phyloP scores from a whole-genome alignment of 2,329 filamentous ascomycete species.

The Colletotrichum abscissum region DNA sequence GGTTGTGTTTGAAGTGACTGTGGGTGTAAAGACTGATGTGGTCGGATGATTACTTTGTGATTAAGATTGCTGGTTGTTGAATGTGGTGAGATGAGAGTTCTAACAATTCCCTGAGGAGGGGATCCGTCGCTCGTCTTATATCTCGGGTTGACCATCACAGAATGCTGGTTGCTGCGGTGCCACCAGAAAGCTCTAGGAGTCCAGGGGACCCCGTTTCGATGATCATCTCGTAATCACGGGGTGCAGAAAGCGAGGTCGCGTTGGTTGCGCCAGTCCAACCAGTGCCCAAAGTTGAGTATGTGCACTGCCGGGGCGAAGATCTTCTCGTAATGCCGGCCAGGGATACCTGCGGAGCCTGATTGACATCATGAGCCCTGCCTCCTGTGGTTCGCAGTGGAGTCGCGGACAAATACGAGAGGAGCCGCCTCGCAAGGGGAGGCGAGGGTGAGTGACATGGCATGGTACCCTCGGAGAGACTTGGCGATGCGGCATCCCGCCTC shows the following conservation, averaged over 20 bases:
- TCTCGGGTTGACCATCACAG: background rate
- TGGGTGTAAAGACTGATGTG: slow-evolving; percentile 22
- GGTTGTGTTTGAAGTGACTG: background rate
- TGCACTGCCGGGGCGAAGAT: slow-evolving; percentile 23
- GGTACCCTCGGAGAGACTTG: slow-evolving; percentile 1
- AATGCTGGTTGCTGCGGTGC: slow-evolving; percentile 1
- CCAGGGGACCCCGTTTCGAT: background rate
- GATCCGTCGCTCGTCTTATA: slow-evolving; percentile 5
- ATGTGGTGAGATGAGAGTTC: background rate
- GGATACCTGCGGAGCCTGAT: slow-evolving; percentile 8
- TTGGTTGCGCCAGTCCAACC: background rate
- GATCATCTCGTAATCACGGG: slow-evolving; percentile 24
- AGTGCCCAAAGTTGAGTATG: background rate
- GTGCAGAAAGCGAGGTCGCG: background rate
- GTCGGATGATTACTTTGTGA: slow-evolving; percentile 18
- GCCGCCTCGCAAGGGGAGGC: slow-evolving; percentile 6
- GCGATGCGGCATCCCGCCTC: slow-evolving; percentile 1
- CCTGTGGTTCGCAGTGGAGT: slow-evolving; percentile 1
- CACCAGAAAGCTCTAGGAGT: background rate
- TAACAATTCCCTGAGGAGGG: background rate
- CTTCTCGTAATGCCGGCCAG: slow-evolving; percentile 31
- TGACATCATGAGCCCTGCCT: slow-evolving; percentile 26
- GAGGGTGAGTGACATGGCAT: background rate
- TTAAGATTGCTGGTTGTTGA: background rate
- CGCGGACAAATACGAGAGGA: slow-evolving; percentile 27